Conservation (phyloP, 768 basidiomycete species). For the Pleurotus salmoneostramineus region DNA sequence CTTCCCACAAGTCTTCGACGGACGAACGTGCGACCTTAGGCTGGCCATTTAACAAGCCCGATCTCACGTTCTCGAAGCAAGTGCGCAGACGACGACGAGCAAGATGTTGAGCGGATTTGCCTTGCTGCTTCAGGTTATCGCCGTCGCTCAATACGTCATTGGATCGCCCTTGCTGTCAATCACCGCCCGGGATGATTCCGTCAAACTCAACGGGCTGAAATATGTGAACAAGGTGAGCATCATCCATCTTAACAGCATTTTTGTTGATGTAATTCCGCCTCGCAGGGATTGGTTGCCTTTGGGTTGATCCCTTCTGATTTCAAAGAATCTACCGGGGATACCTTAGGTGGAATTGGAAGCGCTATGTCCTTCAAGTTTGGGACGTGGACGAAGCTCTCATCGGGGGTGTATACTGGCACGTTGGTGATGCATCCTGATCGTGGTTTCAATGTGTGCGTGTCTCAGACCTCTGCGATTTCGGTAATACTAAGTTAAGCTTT, state of each 20-base stretch:
- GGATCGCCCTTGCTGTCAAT: conserved; percentile 1
- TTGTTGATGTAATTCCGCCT: not conserved
- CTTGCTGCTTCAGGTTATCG: not conserved
- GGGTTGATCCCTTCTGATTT: conserved; percentile 59
- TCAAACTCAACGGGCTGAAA: conserved; percentile 31
- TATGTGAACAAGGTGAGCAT: conserved; percentile 38
- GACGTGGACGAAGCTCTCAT: conserved; percentile 29
- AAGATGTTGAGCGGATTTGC: not conserved
- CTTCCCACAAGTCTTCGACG: not conserved
- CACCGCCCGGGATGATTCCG: conserved; percentile 16
- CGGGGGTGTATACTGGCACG: conserved; percentile 40
- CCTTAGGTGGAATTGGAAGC: conserved; percentile 60
- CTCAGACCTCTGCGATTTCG: not conserved
- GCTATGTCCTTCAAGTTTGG: conserved; percentile 53
- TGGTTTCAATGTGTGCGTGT: conserved; percentile 51
- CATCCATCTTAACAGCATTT: not conserved
- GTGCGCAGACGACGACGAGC: not conserved
- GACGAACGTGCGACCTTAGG: conserved; percentile 2
- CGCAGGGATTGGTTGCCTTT: conserved; percentile 54
- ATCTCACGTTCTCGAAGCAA: not conserved
- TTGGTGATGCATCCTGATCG: conserved; percentile 48
- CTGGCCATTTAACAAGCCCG: not conserved
- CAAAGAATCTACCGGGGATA: conserved; percentile 53
- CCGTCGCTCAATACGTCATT: not conserved
- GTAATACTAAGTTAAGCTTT: not conserved